Evolutionary conservation across 768 basidiomycete species (phyloP).

Genomic region (Leccinum fibrillosum): DNA sequence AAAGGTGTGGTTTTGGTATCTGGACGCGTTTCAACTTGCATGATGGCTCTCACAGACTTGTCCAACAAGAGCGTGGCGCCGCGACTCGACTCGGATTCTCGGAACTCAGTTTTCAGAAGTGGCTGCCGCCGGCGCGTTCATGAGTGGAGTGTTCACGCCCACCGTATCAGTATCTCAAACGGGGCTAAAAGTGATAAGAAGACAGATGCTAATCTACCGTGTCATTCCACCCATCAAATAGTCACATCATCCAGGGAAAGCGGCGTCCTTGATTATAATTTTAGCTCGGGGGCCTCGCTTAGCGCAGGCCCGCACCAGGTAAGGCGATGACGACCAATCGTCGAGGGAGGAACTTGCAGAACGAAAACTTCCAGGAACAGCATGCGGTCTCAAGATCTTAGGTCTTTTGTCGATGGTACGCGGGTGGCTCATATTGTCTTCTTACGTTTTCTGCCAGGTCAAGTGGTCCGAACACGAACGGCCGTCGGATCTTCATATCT

Average conservation of each 20-base stretch:
- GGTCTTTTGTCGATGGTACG: slow-evolving; percentile 89
- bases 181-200: not conserved
- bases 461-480: slow-evolving; percentile 75
- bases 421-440: not conserved
- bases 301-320: slow-evolving; percentile 73
- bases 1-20: not conserved
- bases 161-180: no score
- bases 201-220: not conserved
- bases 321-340: slow-evolving; percentile 78
- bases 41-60: no score
- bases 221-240: not conserved
- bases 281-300: slow-evolving; percentile 4
- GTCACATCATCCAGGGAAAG: slow-evolving; percentile 86
- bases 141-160: no score
- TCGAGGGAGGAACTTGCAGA: slow-evolving; percentile 58
- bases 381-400: slow-evolving; percentile 57
- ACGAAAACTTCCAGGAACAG: slow-evolving; percentile 84
- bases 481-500: not conserved
- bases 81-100: no score
- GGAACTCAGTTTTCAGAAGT: no score
- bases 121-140: no score
- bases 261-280: slow-evolving; percentile 55
- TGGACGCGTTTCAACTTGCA: not conserved
- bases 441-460: slow-evolving; percentile 48
- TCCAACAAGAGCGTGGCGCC: no score